Conservation (phyloP, 1,284 basidiomycete species). For the Spongiforma sp. region DNA sequence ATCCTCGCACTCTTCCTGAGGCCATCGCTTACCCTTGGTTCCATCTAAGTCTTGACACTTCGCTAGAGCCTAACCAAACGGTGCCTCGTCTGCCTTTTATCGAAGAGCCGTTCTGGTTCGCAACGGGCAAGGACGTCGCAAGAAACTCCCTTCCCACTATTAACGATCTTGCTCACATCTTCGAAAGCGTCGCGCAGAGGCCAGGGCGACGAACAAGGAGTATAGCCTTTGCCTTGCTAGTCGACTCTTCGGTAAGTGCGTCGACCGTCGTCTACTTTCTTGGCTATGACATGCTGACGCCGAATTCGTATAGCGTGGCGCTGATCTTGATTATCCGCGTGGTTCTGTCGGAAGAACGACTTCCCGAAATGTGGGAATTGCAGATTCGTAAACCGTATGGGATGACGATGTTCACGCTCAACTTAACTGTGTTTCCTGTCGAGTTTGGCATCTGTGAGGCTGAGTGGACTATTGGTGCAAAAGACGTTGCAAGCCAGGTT, state of each 20-base stretch:
- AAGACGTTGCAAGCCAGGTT: not conserved
- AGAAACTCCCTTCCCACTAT: slow-evolving; percentile 54
- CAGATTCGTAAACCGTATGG: slow-evolving; percentile 55
- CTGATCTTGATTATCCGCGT: slow-evolving; percentile 59
- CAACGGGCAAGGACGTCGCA: slow-evolving; percentile 57
- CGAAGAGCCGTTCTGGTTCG: slow-evolving; percentile 58
- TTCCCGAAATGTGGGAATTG: slow-evolving; percentile 73
- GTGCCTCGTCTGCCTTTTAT: slow-evolving; percentile 54
- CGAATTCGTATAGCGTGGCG: slow-evolving; percentile 45
- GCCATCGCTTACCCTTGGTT: not conserved
- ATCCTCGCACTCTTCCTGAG: too few relatives aligned
- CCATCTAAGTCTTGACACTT: slow-evolving; percentile 58
- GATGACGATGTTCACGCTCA: slow-evolving; percentile 63
- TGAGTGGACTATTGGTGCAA: slow-evolving; percentile 18
- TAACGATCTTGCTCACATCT: slow-evolving; percentile 61
- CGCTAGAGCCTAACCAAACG: slow-evolving; percentile 56
- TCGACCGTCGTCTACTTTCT: slow-evolving; percentile 8
- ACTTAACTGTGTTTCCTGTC: slow-evolving; percentile 54
- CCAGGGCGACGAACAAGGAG: slow-evolving; percentile 55
- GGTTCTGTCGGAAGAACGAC: slow-evolving; percentile 64
- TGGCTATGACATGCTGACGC: not conserved
- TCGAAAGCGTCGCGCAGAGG: slow-evolving; percentile 61
- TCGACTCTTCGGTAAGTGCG: slow-evolving; percentile 68
- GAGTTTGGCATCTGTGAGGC: slow-evolving; percentile 42
- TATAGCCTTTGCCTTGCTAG: slow-evolving; percentile 55